Conservation (phyloP, 2,329 filamentous ascomycete genomes). For the Aspergillus glaucus region DNA sequence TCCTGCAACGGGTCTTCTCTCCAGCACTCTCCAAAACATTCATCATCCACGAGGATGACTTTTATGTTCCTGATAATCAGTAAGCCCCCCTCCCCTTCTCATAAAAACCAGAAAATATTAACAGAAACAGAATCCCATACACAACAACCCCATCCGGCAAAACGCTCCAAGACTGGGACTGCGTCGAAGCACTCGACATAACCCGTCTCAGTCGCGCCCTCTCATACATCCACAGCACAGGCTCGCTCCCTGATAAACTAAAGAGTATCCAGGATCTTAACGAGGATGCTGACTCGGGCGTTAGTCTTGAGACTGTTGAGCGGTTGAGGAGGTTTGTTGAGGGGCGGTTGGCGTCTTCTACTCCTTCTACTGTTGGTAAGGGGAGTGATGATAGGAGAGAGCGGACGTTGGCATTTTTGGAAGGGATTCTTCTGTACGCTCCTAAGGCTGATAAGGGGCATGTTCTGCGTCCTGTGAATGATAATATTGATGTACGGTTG, state of each 20-base stretch:
- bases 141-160: constrained; percentile 43
- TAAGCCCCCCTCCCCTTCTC: constrained; percentile 32
- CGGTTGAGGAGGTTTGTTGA: constrained; percentile 20
- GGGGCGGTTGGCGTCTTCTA: constrained; percentile 9
- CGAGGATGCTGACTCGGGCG: constrained; percentile 40
- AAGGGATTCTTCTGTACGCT: constrained; percentile 79
- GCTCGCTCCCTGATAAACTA: constrained; percentile 45
- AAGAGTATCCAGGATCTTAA: constrained; percentile 56
- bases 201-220: constrained; percentile 62
- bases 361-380: neutral
- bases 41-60: constrained; percentile 93
- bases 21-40: constrained; percentile 42
- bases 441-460: constrained; percentile 17
- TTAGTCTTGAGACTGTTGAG: constrained; percentile 20
- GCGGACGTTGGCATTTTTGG: constrained; percentile 62
- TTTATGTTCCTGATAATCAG: constrained; percentile 76
- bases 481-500: constrained; percentile 62
- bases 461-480: constrained; percentile 23
- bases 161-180: constrained; percentile 84
- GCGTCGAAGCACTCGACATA: constrained; percentile 69
- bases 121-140: constrained; percentile 35
- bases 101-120: neutral
- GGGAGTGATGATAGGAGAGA: neutral
- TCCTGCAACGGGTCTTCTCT: constrained; percentile 76
- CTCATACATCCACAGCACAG: constrained; percentile 62